Evolutionary conservation across 192 early-diverging fungal species (phyloP), one percentile per base, ranked within the genome.

Genomic region (Entophlyctis helioformis): DNA sequence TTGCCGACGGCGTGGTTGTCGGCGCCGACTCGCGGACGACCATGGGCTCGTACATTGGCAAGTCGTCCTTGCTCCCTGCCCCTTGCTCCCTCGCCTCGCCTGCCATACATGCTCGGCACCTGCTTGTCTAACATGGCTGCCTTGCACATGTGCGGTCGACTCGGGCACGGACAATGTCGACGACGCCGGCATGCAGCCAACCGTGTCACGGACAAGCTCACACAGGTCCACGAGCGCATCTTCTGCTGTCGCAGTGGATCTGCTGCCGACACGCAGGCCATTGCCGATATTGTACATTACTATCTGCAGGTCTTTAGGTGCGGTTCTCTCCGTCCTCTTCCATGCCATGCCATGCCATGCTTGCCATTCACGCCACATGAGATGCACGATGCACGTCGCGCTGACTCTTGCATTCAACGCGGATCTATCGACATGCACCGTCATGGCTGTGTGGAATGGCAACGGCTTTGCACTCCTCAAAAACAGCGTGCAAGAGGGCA

Each of bases 11-110:
- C 21, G 91, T 99, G 23, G 80, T 99, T 48, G 71, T 99, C 48
- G 93, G 90, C 26, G 96, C 96, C 36, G 96, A 99, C 63, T 93
- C 91, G 48, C 80, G 96, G 48, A 96, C 96, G 15, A 91, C 91
- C 9, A 88, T 82, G 9, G 96, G 96, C 21, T 71, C 93, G 19
- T 96, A 94, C 68, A 89, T 96, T 64, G 87, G 71, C 69, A 20
- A 20, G 26, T 39, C 4, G 37, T 31, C 29, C 29, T 31, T 31
- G 4, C 29, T 31, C 6, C 29, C 11, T 31, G 29, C 29, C 6
- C 29, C 29, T 4, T 8, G 29, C 29, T n/a, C n/a, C n/a, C n/a
- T n/a, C n/a, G n/a, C n/a, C n/a, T n/a, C n/a, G n/a, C n/a, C n/a
- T n/a, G n/a, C n/a, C n/a, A n/a, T n/a, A n/a, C n/a, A n/a, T n/a